Base-by-base conservation (phyloP, 1,139 yeast genomes). In the Zygosaccharomyces pseudobailii region DNA sequence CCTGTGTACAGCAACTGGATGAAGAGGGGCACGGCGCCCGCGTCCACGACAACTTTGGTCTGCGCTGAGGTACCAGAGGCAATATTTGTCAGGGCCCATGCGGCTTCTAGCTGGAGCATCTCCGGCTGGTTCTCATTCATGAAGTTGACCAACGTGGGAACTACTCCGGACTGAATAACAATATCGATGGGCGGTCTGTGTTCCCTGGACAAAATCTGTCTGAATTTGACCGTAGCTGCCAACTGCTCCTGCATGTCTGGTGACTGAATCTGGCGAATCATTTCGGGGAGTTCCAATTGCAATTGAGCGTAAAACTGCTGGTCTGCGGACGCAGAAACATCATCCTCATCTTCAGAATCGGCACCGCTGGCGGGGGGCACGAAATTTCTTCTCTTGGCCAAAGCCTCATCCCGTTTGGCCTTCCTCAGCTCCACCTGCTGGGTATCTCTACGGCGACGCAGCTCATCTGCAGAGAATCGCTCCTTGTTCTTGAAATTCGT, bases 51-150 rank as follows among this genome's bases (percentile, higher is more conserved):
- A 44, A 84, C 84, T 57, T 80, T 79, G 21, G 98, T 94, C 71
- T 92, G 97, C 42, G 82, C 85, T 40, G 95, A 82, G 50, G 83
- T 75, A 53, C 98, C 98, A n/a, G 96, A 87, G 33, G 98, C 97
- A 68, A 92, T 90, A 67, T 92, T 92, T 47, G 98, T 94, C 61
- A 92, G 78, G 19, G 98, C 97, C 98, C 98, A 94, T 7, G 98
- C 97, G 10, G 97, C 96, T 72, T 92, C 98, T 64, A 92, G 80
- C 70, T 92, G 98, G 59, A 94, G 77, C 78, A 86, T 80, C 62
- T 87, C 90, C 4, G 89, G 87, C 65, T 84, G 87, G 44, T 80
- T 78, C 46, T 84, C 82, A 52, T 75, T 73, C 87, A 92, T 85
- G 62, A 90, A 89, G 61, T 80, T 83, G 46, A 94, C 97, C 67